Conservation (phyloP, 2,329 filamentous ascomycete species). For the Fusarium subglutinans region DNA sequence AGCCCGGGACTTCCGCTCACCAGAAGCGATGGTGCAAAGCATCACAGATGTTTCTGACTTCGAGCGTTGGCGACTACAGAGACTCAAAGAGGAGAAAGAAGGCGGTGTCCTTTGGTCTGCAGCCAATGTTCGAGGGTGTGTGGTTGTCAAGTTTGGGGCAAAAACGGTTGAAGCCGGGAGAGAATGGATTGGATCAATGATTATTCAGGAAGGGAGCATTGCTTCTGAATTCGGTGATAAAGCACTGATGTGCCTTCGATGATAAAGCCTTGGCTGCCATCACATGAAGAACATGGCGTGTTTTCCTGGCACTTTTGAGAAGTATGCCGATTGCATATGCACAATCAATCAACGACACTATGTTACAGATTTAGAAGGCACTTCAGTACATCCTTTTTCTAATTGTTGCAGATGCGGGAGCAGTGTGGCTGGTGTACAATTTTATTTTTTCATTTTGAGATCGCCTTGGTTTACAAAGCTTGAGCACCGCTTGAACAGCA, state of each 20-base stretch:
- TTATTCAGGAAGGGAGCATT: conserved; percentile 78
- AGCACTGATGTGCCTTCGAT: conserved; percentile 78
- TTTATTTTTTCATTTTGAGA: not conserved
- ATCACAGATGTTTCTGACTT: conserved; percentile 50
- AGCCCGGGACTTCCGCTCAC: conserved; percentile 76
- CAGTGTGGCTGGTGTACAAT: not conserved
- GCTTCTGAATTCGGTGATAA: conserved; percentile 79
- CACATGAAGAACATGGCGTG: not conserved
- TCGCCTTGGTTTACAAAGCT: conserved; percentile 2
- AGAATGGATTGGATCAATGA: conserved; percentile 80
- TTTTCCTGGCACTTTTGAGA: not conserved
- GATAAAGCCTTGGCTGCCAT: conserved; percentile 16
- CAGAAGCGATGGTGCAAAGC: conserved; percentile 56
- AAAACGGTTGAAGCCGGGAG: conserved; percentile 82
- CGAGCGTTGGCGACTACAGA: conserved; percentile 63
- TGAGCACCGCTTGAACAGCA: conserved; percentile 6
- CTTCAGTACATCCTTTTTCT: not conserved
- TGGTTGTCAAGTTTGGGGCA: conserved; percentile 91
- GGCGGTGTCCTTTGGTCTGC: conserved; percentile 82
- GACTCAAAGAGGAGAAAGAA: conserved; percentile 66
- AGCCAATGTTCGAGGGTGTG: conserved; percentile 81
- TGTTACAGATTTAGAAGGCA: not conserved
- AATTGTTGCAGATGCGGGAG: not conserved
- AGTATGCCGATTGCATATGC: not conserved
- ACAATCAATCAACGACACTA: not conserved